Evolutionary conservation across 2,329 filamentous ascomycete species (phyloP), one percentile per base, ranked within the genome.

Genomic region (Fusarium odoratissimum): DNA sequence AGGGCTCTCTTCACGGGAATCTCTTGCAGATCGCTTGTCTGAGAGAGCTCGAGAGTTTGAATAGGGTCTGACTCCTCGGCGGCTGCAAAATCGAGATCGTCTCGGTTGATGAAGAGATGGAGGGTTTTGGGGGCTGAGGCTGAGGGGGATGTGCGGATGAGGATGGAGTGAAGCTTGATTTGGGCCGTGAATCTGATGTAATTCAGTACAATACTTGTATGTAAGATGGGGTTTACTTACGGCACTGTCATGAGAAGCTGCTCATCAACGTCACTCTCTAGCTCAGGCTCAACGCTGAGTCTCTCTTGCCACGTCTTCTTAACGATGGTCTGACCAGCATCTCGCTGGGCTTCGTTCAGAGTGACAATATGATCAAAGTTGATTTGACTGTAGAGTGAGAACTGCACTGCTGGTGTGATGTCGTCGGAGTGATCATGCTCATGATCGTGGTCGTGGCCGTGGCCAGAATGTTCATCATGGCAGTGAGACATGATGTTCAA

Each of bases 261-360:
- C 85, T 97, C 95, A 80, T 98, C 96, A 0, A 92, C 91, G 80
- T 97, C 93, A 79, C 94, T 97, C 77, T 88, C 89, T 35, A 99
- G 87, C 83, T 97, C 93, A 0, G 95, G 94, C 76, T 90, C 84
- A 6, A 87, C 81, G 21, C 90, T 82, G 67, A 98, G 82, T 61
- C 96, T 87, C 82, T 98, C 92, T 10, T 89, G 88, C 95, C 95
- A 99, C 62, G 95, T 94, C 87, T 99, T 99, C 83, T 94, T 91
- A 40, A 97, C 90, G 35, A 98, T 88, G 3, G 89, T 89, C 74
- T 89, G 89, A 23, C 95, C 96, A 1, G 91, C 88, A 66, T 91
- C 89, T 12, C 90, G 84, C 19, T 83, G 81, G 16, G 90, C 86
- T 83, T 98, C 96, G 81, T 99, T 99, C 60, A 98, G 84, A 1